These are phyloP conservation scores for Ophiostoma tasmaniense DNA, from an alignment of 2,329 filamentous ascomycete genomes.

Conservation along the genomic window DNA sequence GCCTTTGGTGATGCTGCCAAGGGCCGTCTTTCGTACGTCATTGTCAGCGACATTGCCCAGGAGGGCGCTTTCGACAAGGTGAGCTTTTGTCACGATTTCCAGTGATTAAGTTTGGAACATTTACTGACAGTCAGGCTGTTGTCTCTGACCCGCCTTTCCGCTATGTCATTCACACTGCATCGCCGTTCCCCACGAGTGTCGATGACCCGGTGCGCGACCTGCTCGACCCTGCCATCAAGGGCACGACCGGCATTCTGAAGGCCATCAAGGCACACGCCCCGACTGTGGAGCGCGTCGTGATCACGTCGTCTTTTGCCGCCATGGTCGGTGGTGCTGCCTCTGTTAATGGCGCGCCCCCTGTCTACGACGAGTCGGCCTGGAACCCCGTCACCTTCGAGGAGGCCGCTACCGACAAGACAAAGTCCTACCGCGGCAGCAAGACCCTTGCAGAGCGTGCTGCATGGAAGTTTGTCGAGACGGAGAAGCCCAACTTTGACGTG, in stretches of 20 bases:
- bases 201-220: slow-evolving; percentile 3
- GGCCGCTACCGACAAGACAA: slow-evolving; percentile 27
- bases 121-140: not conserved
- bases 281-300: slow-evolving; percentile 22
- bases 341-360: slow-evolving; percentile 19
- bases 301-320: slow-evolving; percentile 22
- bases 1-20: not conserved
- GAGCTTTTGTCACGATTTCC: not conserved
- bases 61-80: slow-evolving; percentile 9
- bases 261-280: slow-evolving; percentile 21
- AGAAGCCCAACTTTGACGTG: slow-evolving; percentile 39
- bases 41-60: slow-evolving; percentile 6
- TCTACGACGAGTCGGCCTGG: slow-evolving; percentile 42
- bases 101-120: not conserved
- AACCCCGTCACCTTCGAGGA: slow-evolving; percentile 41
- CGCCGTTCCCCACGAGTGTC: slow-evolving; percentile 7
- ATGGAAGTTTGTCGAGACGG: slow-evolving; percentile 40
- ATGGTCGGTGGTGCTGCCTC: slow-evolving; percentile 20
- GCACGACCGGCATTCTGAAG: slow-evolving; percentile 6
- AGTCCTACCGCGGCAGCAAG: slow-evolving; percentile 47
- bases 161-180: slow-evolving; percentile 8
- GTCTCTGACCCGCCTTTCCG: not conserved
- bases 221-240: slow-evolving; percentile 8
- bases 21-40: not conserved
- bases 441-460: slow-evolving; percentile 44